Conservation (phyloP, 2,329 filamentous ascomycete species). For the Diaporthe batatas region DNA sequence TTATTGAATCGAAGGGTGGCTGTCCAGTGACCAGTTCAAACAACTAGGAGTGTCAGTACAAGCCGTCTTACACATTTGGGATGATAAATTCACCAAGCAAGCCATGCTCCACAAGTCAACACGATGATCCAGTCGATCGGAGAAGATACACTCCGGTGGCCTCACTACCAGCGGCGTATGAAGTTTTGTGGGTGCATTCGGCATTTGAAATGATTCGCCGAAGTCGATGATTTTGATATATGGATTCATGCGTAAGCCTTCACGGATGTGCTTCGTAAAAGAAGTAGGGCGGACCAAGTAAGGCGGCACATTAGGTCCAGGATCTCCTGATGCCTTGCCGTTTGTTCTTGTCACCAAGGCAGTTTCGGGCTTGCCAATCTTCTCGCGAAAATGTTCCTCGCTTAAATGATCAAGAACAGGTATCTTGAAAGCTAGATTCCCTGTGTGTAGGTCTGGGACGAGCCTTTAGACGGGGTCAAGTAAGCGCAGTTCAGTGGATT, state of each 20-base stretch:
- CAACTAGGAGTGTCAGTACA: not conserved
- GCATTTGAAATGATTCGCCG: not conserved
- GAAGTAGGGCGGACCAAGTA: conserved; percentile 1
- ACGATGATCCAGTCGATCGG: not conserved
- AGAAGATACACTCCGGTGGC: conserved; percentile 1
- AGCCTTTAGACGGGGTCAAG: not conserved
- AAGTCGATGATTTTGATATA: conserved; percentile 10
- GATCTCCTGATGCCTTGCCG: not conserved
- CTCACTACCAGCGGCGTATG: conserved; percentile 11
- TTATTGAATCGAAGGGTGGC: conserved; percentile 3
- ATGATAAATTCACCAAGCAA: not conserved
- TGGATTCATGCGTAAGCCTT: not conserved
- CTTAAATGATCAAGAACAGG: not conserved
- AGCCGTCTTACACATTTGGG: not conserved
- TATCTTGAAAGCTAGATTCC: conserved; percentile 19
- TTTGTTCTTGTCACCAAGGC: not conserved
- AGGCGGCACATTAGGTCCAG: not conserved
- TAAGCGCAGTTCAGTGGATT: too few species aligned
- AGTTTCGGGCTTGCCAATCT: not conserved
- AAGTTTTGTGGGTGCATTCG: not conserved
- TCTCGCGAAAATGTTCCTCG: not conserved
- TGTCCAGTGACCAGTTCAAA: conserved; percentile 7
- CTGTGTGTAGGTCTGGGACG: not conserved
- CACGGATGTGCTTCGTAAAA: not conserved
- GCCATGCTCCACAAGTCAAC: conserved; percentile 23